phyloP scores from a whole-genome alignment of 805 yeast genomes.

The Cyberlindnera mycetangii region DNA sequence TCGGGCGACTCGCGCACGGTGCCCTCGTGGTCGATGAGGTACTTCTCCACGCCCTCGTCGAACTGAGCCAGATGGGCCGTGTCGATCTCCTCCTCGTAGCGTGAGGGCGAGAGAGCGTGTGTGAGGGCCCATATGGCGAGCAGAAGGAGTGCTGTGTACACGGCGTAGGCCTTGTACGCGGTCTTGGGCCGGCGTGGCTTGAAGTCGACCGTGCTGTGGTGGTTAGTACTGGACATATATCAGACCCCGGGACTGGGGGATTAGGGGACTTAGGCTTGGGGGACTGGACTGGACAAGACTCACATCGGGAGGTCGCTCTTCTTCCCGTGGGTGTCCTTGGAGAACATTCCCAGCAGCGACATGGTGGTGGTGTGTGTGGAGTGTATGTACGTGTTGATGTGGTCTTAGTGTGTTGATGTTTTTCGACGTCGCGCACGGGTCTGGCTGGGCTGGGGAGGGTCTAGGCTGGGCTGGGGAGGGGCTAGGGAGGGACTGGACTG shows the following conservation, averaged over 20 bases:
- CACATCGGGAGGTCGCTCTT: constrained; percentile 48
- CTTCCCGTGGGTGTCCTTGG: constrained; percentile 35
- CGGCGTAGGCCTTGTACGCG: constrained; percentile 3
- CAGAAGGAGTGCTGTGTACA: background rate
- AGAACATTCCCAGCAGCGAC: background rate
- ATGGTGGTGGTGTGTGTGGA: too few relatives aligned
- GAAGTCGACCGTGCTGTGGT: constrained; percentile 30
- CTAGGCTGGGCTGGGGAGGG: background rate
- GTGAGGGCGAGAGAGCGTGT: background rate
- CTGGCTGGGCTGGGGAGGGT: too few relatives aligned
- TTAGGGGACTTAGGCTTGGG: too few relatives aligned
- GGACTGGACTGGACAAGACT: too few relatives aligned
- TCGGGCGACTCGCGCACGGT: constrained; percentile 28
- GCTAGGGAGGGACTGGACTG: too few relatives aligned
- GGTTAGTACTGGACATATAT: too few relatives aligned
- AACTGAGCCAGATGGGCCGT: constrained; percentile 31
- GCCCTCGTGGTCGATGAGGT: constrained; percentile 34
- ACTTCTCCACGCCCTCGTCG: constrained; percentile 38
- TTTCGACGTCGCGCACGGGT: background rate
- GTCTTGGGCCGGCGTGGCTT: constrained; percentile 22
- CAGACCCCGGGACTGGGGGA: too few relatives aligned
- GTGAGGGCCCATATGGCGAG: constrained; percentile 4
- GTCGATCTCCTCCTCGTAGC: constrained; percentile 28
- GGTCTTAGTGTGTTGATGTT: background rate
- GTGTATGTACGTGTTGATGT: background rate